Evolutionary conservation across 257 asterid species (phyloP), one percentile per base, ranked within the genome.

Genomic region (Verbena officinalis): DNA sequence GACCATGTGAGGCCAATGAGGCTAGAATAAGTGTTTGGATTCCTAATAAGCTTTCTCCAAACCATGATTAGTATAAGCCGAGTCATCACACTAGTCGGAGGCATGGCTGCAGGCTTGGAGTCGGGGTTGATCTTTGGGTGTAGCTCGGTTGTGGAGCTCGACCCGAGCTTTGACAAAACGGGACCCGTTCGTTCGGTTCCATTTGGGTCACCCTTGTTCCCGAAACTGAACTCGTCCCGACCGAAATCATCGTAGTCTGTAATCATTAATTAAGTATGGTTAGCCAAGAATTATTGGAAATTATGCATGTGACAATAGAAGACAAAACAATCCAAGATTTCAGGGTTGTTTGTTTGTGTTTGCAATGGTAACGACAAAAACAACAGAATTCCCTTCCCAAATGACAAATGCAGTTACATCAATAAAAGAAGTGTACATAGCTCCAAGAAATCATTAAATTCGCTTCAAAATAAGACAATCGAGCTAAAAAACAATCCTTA

Each of bases 221-320:
- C 83, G 3, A 76, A 75, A 33, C 78, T 76, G 52, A 81, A 85
- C 68, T 72, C 83, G 6, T 80, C 89, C 13, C 84, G 87, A 0
- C 98, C 96, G 55, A 85, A 93, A 42, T 88, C 95, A 11, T 90
- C 99, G 59, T 90, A 90, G 49, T 93, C 99, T 93, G 74, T 43
- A 27, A 31, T 27, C 33, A 44, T 59, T n/a, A 14, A 46, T 22
- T n/a, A 3, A 27, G 33, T 5, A 15, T 17, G 1, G 24, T 27
- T 14, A 4, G 6, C 39, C 49, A 22, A 13, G 4, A 22, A 34
- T 3, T 16, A 36, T 33, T 34, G 20, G 7, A 11, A 1, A 5
- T 19, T 63, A 73, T 58, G 55, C 71, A 58, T 63, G 87, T 74
- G 79, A 60, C 67, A 17, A 8, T 53, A 79, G 57, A 75, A 75